These are phyloP conservation scores for Rhododendron vialii DNA, from an alignment of 148 eudicot species.

Conservation along the genomic window DNA sequence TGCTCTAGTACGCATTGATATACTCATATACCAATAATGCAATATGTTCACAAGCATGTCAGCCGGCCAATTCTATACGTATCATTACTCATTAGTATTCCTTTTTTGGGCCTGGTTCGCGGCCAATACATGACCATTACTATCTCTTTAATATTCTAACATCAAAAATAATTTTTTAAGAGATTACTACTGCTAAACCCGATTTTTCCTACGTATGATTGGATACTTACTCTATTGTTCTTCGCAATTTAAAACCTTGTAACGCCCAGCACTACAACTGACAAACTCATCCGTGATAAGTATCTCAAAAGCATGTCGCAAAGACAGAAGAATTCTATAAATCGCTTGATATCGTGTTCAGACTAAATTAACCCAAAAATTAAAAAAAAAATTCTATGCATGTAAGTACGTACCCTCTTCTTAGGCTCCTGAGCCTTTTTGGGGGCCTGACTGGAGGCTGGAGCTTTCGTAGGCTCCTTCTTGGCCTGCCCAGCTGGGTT, in stretches of 20 bases:
- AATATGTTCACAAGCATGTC: background rate
- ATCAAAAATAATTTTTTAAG: background rate
- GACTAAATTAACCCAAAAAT: background rate
- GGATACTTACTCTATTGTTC: background rate
- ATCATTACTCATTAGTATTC: background rate
- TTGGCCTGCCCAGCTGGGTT: constrained; percentile 18
- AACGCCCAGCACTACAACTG: background rate
- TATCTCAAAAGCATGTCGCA: background rate
- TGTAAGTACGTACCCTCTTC: constrained; percentile 24
- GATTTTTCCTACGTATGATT: background rate
- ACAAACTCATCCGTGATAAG: background rate
- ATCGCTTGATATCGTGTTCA: background rate
- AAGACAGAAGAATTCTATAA: background rate
- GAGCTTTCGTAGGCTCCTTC: constrained; percentile 30
- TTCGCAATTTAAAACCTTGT: background rate
- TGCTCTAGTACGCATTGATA: too few relatives aligned
- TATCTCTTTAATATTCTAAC: background rate
- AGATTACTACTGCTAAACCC: background rate
- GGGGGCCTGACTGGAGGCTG: constrained; percentile 26
- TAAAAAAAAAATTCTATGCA: background rate
- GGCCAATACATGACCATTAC: background rate
- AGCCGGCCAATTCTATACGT: background rate
- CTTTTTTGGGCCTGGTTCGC: background rate
- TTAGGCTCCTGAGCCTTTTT: constrained; percentile 25
- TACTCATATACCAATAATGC: background rate